phyloP scores from a whole-genome alignment of 306 rosid species.

The Quercus engelmannii region DNA sequence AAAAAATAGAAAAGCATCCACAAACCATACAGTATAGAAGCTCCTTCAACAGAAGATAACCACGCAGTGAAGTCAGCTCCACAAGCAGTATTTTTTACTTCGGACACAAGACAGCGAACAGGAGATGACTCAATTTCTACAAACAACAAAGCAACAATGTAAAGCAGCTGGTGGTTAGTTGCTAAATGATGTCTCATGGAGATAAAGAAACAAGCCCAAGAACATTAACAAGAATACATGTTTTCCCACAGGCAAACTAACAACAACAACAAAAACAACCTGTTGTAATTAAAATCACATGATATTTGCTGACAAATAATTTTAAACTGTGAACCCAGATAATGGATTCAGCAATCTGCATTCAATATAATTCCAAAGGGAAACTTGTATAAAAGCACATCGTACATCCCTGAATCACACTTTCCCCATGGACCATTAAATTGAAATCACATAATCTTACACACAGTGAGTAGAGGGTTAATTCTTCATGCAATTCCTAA shows the following conservation, averaged over 20 bases:
- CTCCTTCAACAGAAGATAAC: constrained; percentile 85
- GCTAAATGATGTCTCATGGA: neutral
- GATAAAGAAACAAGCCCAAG: neutral
- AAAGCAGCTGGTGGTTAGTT: constrained; percentile 1
- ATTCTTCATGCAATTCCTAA: neutral
- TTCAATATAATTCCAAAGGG: neutral
- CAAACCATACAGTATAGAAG: constrained; percentile 91
- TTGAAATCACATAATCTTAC: neutral
- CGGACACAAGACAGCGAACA: constrained; percentile 84
- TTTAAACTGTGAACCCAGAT: neutral
- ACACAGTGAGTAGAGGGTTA: neutral
- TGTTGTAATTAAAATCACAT: neutral
- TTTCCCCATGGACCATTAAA: neutral
- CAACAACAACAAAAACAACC: neutral
- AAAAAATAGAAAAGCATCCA: constrained; percentile 21
- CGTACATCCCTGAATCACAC: neutral
- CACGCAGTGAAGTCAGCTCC: constrained; percentile 93
- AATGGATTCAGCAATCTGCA: neutral
- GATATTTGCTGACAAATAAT: neutral
- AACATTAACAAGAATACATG: neutral
- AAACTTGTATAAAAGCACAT: neutral
- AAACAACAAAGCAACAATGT: constrained; percentile 8
- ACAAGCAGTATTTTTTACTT: constrained; percentile 65
- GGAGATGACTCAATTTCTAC: constrained; percentile 82
- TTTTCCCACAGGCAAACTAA: neutral